phyloP scores from a whole-genome alignment of 2,329 filamentous ascomycete genomes.

The Pseudogymnoascus sp. region DNA sequence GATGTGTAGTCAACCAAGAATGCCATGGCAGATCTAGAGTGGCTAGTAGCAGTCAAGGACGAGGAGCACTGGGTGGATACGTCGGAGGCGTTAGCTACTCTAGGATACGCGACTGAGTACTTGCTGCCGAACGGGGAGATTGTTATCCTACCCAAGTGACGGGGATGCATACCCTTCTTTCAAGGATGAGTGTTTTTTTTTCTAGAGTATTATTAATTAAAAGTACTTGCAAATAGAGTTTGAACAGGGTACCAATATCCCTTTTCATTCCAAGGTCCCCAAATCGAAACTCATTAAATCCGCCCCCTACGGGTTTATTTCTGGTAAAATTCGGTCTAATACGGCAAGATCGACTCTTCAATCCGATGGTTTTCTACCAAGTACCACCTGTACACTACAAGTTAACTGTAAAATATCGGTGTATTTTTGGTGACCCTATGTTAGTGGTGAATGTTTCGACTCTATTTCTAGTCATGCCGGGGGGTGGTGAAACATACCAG shows the following conservation, averaged over 20 bases:
- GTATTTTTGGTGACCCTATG: neutral
- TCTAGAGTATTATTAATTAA: neutral
- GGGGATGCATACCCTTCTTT: neutral
- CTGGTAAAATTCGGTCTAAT: neutral
- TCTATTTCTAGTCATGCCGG: slow-evolving; percentile 3
- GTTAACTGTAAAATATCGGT: neutral
- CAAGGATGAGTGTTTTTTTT: neutral
- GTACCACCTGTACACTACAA: neutral
- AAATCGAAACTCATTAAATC: neutral
- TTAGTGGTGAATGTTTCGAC: neutral
- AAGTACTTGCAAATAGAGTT: neutral
- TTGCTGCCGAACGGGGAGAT: slow-evolving; percentile 22
- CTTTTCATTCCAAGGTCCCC: neutral
- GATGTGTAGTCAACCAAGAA: slow-evolving; percentile 17
- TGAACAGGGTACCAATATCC: slow-evolving; percentile 3
- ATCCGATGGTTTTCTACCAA: neutral
- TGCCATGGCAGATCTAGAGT: slow-evolving; percentile 24
- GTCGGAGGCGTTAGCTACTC: slow-evolving; percentile 21
- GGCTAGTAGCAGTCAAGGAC: slow-evolving; percentile 19
- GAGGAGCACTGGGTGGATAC: slow-evolving; percentile 27
- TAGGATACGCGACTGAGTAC: slow-evolving; percentile 22
- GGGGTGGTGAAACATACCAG: neutral
- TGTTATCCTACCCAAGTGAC: slow-evolving; percentile 19
- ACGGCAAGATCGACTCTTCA: neutral
- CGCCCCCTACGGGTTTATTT: neutral